phyloP scores from a whole-genome alignment of 140 eudicot species.

The Artemisia princeps region DNA sequence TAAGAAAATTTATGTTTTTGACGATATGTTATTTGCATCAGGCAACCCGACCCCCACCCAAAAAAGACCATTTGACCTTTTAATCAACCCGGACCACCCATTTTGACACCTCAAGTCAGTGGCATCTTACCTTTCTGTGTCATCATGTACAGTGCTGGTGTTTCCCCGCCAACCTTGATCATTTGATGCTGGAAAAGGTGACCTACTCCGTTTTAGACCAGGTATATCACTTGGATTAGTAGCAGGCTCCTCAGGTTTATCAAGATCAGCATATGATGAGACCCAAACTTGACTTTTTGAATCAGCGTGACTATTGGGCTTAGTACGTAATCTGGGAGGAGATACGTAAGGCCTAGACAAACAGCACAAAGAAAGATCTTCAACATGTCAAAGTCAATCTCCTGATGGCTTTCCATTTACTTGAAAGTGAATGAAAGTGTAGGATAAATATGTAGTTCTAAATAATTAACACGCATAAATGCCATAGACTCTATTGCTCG shows the following conservation, averaged over 20 bases:
- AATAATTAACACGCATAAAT: no score
- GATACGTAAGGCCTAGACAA: slow-evolving; percentile 37
- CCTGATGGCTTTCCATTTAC: no score
- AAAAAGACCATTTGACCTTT: neutral
- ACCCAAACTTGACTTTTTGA: slow-evolving; percentile 24
- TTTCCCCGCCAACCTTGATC: slow-evolving; percentile 34
- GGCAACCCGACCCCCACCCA: slow-evolving; percentile 3
- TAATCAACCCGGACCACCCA: neutral
- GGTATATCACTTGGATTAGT: slow-evolving; percentile 35
- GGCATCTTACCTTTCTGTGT: slow-evolving; percentile 41
- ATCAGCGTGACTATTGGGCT: slow-evolving; percentile 3
- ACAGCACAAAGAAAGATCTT: neutral
- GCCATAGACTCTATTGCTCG: no score
- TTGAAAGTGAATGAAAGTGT: no score
- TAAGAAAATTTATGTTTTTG: no score
- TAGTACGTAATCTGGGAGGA: slow-evolving; percentile 31
- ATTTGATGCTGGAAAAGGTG: slow-evolving; percentile 34
- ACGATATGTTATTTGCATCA: no score
- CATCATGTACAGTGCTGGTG: slow-evolving; percentile 34
- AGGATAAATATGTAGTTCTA: no score
- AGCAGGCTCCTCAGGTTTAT: slow-evolving; percentile 30
- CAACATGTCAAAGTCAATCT: no score
- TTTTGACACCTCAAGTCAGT: neutral
- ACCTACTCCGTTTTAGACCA: slow-evolving; percentile 51
- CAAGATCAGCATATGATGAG: slow-evolving; percentile 27